These are phyloP conservation scores for Exophiala sp. DNA, from an alignment of 2,329 filamentous ascomycete genomes.

Conservation along the genomic window DNA sequence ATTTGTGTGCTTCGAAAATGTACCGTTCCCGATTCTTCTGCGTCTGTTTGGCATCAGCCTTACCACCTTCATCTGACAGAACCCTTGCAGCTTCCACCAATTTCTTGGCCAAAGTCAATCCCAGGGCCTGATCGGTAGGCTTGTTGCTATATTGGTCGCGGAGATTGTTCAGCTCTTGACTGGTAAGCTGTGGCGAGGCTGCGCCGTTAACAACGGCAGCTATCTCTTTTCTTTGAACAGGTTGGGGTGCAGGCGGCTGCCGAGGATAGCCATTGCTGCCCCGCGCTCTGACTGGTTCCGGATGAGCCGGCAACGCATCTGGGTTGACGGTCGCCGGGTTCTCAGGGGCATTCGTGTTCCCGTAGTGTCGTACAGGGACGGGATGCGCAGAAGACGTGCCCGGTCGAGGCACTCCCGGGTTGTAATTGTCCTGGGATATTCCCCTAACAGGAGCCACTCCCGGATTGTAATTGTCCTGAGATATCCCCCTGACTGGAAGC, in stretches of 20 bases:
- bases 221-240: background rate
- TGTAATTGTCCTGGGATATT: constrained; percentile 17
- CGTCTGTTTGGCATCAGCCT: constrained; percentile 62
- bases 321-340: constrained; percentile 41
- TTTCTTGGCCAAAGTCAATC: constrained; percentile 74
- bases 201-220: background rate
- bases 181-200: constrained; percentile 57
- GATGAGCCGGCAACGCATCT: constrained; percentile 55
- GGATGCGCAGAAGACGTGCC: constrained; percentile 21
- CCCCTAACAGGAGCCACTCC: constrained; percentile 15
- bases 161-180: constrained; percentile 72
- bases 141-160: constrained; percentile 67
- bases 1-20: constrained; percentile 79
- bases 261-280: constrained; percentile 20
- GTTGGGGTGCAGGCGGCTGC: constrained; percentile 4
- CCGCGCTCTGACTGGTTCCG: constrained; percentile 53
- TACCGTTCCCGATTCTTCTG: constrained; percentile 74
- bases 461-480: constrained; percentile 17
- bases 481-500: constrained; percentile 10
- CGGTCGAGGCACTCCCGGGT: constrained; percentile 8
- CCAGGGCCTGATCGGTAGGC: constrained; percentile 67
- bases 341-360: constrained; percentile 2
- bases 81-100: constrained; percentile 79
- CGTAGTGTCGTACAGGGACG: constrained; percentile 22
- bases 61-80: constrained; percentile 71